Conservation (phyloP, 2,329 filamentous ascomycete species). For the Penicillium fuscoglaucum region DNA sequence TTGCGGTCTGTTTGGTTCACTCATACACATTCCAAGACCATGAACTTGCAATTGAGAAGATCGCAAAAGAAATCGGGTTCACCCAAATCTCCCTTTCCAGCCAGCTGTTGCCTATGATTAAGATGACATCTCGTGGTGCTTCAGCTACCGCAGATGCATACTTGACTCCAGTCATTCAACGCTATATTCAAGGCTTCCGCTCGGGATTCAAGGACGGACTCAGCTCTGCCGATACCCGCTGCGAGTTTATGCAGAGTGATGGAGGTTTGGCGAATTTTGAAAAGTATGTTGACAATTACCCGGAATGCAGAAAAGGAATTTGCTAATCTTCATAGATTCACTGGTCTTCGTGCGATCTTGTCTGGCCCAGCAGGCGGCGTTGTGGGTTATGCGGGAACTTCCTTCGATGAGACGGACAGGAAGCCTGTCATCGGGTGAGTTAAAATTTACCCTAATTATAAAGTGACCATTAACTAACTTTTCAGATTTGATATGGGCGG, state of each 20-base stretch:
- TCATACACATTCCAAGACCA: conserved; percentile 84
- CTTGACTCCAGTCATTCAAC: conserved; percentile 68
- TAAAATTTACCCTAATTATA: not conserved
- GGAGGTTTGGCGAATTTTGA: not conserved
- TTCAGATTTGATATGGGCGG: conserved; percentile 83
- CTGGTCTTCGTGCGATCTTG: conserved; percentile 69
- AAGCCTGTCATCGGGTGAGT: conserved; percentile 66
- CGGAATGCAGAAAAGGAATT: not conserved
- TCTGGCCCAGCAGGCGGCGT: conserved; percentile 91
- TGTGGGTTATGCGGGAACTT: conserved; percentile 84
- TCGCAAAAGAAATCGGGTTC: conserved; percentile 76
- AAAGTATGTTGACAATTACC: not conserved
- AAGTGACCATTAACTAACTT: not conserved
- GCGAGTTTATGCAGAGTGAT: not conserved
- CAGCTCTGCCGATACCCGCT: not conserved
- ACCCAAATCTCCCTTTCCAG: conserved; percentile 68
- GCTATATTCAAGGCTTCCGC: conserved; percentile 74
- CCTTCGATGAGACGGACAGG: conserved; percentile 74
- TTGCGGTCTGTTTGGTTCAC: conserved; percentile 64
- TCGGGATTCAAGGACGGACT: conserved; percentile 73
- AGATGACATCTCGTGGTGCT: conserved; percentile 68
- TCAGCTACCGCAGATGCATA: conserved; percentile 75
- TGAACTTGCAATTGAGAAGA: conserved; percentile 69
- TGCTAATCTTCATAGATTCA: not conserved
- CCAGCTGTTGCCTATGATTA: conserved; percentile 67